Base-by-base conservation (phyloP, 208 protist species). In the Lotmaria passim region DNA sequence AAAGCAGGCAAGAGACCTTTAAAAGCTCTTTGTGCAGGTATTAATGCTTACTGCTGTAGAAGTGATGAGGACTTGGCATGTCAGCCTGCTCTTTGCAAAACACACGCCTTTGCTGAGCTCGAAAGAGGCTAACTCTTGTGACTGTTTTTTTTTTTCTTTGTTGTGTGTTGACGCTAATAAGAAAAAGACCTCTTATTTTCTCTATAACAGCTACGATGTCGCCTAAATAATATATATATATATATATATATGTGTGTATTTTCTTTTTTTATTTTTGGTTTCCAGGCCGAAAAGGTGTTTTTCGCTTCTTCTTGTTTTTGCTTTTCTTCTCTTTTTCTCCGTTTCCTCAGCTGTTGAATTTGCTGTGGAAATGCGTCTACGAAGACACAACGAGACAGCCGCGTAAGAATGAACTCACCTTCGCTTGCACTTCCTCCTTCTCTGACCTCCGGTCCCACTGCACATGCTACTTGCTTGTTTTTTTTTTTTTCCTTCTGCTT, bases 261-360 rank as follows among this genome's bases (percentile, higher is more conserved):
- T 41, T 17, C 6, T 24, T 21, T 24, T 24, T 52, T 30, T 14
- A 24, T n/a, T n/a, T n/a, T n/a, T n/a, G n/a, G n/a, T n/a, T n/a
- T n/a, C n/a, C n/a, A n/a, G n/a, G n/a, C n/a, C n/a, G n/a, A 23
- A 57, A 36, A 1, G 52, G 19, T 6, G n/a, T 38, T 10, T 62
- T 56, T 60, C 7, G 30, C 38, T 57, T 65, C 12, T 0, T 51
- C 44, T 36, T 30, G 10, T 64, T 58, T 58, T 44, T 69, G 12
- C 47, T 46, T 50, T 33, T 71, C 53, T 31, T 33, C 61, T 56
- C 55, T 56, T 47, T 43, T 31, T 64, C 38, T 63, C 19, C 5
- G 26, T 57, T 48, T 52, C 28, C 23, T 15, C 48, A 62, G 56
- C 31, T 53, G 44, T 56, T 57, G 61, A 46, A 39, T 34, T 43